phyloP scores from a whole-genome alignment of 768 basidiomycete genomes.

The Boletus reticuloceps region DNA sequence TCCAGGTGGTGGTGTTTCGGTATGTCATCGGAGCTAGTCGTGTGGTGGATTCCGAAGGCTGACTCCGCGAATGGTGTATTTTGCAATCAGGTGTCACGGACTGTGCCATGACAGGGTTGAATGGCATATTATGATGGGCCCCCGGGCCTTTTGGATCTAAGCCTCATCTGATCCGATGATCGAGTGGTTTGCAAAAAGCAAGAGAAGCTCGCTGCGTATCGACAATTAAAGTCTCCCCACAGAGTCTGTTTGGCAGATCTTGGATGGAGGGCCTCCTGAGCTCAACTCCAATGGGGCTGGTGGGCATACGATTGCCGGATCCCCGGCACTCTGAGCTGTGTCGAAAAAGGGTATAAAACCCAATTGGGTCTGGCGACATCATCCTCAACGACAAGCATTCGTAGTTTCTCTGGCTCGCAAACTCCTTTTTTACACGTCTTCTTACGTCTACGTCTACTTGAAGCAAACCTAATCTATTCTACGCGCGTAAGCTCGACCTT shows the following conservation, averaged over 20 bases:
- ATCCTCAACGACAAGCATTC: background rate
- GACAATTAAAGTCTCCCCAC: conserved; percentile 2
- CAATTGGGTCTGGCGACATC: background rate
- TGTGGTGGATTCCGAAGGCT: background rate
- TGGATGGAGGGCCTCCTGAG: background rate
- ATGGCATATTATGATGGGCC: background rate
- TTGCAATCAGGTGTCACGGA: background rate
- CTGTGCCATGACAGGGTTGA: background rate
- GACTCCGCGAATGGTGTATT: conserved; percentile 2
- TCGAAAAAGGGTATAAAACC: background rate
- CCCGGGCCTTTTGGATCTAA: background rate
- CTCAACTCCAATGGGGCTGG: background rate
- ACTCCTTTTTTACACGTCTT: background rate
- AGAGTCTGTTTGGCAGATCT: conserved; percentile 1
- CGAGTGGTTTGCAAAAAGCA: background rate
- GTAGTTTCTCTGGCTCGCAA: background rate
- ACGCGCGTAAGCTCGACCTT: conserved; percentile 13
- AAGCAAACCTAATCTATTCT: conserved; percentile 22
- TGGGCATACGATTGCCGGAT: background rate
- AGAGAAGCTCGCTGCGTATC: background rate
- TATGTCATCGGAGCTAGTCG: conserved; percentile 11
- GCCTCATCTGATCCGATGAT: conserved; percentile 2
- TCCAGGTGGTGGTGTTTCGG: background rate
- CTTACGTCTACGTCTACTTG: conserved; percentile 1
- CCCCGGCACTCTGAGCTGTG: background rate